Conservation (phyloP, 2,329 filamentous ascomycete species). For the Pseudogymnoascus pannorum region DNA sequence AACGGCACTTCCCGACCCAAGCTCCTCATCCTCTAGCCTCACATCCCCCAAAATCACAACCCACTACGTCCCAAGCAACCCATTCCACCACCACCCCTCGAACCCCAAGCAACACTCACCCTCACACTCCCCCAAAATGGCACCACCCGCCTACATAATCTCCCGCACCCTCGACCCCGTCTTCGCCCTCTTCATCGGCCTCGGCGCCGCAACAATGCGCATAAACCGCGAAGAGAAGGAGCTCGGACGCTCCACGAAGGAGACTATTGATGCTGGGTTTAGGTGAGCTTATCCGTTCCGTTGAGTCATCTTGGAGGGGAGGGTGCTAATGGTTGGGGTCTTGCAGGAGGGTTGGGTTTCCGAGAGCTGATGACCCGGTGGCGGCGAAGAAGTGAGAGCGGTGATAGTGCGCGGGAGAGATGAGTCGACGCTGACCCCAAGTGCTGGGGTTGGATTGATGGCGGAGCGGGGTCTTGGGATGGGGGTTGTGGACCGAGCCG, state of each 20-base stretch:
- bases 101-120: conserved; percentile 2
- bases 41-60: not conserved
- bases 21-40: not conserved
- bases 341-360: not conserved
- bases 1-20: not conserved
- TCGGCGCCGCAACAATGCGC: conserved; percentile 43
- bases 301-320: not conserved
- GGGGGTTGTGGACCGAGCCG: not conserved
- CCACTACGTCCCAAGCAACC: conserved; percentile 9
- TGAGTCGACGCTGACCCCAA: conserved; percentile 1
- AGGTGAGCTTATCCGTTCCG: conserved; percentile 23
- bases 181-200: conserved; percentile 46
- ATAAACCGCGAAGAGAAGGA: conserved; percentile 47
- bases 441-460: conserved; percentile 3
- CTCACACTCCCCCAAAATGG: conserved; percentile 20
- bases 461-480: not conserved
- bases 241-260: conserved; percentile 22
- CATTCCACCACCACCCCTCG: too few species aligned
- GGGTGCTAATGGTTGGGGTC: not conserved
- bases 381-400: not conserved
- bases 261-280: conserved; percentile 27
- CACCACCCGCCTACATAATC: conserved; percentile 26
- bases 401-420: not conserved
- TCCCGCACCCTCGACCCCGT: conserved; percentile 44
- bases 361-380: not conserved